Percentiles rank a stretch among this genome's conserved stretches.
phyloP scores from a whole-genome alignment of 345 rosid species.

The Populus davidiana region DNA sequence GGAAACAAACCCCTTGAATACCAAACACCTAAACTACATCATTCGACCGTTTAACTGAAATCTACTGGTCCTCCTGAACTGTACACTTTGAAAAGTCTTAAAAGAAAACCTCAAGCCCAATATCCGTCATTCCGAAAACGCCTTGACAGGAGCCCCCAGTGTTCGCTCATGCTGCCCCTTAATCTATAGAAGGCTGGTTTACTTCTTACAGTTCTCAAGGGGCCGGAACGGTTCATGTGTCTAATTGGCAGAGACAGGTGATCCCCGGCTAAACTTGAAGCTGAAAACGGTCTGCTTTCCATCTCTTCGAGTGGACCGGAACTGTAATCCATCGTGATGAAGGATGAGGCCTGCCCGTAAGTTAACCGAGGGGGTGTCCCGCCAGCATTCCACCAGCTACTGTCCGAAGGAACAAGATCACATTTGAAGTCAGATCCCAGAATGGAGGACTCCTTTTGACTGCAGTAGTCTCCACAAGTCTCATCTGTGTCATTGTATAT shows the following conservation, averaged over 20 bases:
- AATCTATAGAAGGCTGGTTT: constrained; percentile 60
- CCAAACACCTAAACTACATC: constrained; percentile 4
- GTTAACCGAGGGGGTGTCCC: constrained; percentile 64
- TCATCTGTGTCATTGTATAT: constrained; percentile 86
- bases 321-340: constrained; percentile 93
- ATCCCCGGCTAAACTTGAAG: constrained; percentile 50
- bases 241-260: constrained; percentile 46
- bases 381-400: constrained; percentile 92
- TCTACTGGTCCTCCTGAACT: constrained; percentile 12
- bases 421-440: constrained; percentile 75
- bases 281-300: constrained; percentile 70
- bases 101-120: constrained; percentile 21
- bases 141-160: constrained; percentile 62
- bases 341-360: constrained; percentile 74
- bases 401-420: constrained; percentile 70
- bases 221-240: constrained; percentile 91
- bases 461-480: constrained; percentile 69
- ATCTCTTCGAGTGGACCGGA: constrained; percentile 72
- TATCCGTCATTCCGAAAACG: constrained; percentile 31
- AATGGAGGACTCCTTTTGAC: constrained; percentile 85
- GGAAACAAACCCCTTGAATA: constrained; percentile 3
- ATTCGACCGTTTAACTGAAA: neutral
- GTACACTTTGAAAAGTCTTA: constrained; percentile 20
- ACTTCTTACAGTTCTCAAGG: constrained; percentile 68
- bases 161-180: constrained; percentile 95